Conservation (phyloP, 1,139 yeast species). For the Geotrichum bryndzae region DNA sequence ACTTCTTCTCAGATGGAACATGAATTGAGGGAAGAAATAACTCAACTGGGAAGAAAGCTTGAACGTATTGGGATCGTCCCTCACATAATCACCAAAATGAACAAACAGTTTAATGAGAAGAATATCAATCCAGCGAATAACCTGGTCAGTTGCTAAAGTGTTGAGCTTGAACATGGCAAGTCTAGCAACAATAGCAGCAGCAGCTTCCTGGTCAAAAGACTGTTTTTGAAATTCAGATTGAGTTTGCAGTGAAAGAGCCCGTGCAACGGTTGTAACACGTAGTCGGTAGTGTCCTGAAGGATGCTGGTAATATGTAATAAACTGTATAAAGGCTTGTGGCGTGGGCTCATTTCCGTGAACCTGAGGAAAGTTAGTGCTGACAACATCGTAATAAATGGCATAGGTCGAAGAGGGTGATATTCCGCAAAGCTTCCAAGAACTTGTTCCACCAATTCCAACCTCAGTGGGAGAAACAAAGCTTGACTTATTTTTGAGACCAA, state of each 20-base stretch:
- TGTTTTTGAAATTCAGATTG: conserved; percentile 39
- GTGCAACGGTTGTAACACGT: conserved; percentile 83
- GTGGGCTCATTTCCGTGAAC: conserved; percentile 79
- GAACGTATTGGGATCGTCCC: conserved; percentile 63
- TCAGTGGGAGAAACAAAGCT: conserved; percentile 83
- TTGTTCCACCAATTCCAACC: conserved; percentile 89
- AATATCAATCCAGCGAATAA: conserved; percentile 73
- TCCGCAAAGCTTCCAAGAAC: conserved; percentile 80
- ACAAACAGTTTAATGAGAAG: conserved; percentile 66
- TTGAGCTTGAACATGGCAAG: conserved; percentile 70
- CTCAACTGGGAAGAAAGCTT: conserved; percentile 64
- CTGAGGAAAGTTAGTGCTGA: conserved; percentile 20
- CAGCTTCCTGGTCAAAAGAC: conserved; percentile 91
- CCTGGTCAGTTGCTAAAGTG: conserved; percentile 64
- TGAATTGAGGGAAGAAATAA: conserved; percentile 67
- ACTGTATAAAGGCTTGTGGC: conserved; percentile 68
- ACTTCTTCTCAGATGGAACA: conserved; percentile 66
- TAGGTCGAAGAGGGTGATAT: conserved; percentile 84
- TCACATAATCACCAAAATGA: conserved; percentile 69
- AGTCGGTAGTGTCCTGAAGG: conserved; percentile 59
- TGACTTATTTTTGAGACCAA: conserved; percentile 49
- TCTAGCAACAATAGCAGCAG: conserved; percentile 93
- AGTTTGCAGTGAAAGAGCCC: conserved; percentile 50
- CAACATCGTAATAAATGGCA: conserved; percentile 82
- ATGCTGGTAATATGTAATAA: conserved; percentile 70